A percentile compares a stretch with the other conserved stretches of the same genome.
Evolutionary conservation across 129 eudicot genomes (phyloP).

Genomic region (Mikania micrantha): DNA sequence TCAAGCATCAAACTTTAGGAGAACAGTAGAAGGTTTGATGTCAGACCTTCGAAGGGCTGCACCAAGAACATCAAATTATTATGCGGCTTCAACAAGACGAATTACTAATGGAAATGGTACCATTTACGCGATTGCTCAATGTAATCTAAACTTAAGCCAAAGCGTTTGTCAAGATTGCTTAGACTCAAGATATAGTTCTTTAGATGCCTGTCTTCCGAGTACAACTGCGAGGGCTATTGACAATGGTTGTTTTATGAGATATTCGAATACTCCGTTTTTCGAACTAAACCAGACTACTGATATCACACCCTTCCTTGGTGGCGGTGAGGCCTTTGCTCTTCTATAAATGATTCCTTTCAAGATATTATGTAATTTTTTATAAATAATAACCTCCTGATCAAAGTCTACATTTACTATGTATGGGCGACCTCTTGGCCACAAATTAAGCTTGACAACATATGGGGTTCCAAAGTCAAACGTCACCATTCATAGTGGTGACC

Average conservation of each 20-base stretch:
- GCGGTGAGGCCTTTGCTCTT: conserved; percentile 24
- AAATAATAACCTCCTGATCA: no score
- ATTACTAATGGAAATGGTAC: conserved; percentile 14
- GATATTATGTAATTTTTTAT: no score
- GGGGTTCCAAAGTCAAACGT: no score
- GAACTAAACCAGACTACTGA: conserved; percentile 21
- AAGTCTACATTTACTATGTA: no score
- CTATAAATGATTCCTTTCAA: background rate
- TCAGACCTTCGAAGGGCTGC: conserved; percentile 35
- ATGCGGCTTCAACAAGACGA: conserved; percentile 32
- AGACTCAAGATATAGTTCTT: conserved; percentile 22
- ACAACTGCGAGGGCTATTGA: conserved; percentile 38
- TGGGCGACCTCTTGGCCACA: no score
- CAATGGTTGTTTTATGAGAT: conserved; percentile 46
- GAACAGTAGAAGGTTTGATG: conserved; percentile 26
- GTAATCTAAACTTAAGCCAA: conserved; percentile 35
- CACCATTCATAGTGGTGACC: no score
- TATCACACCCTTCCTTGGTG: conserved; percentile 31
- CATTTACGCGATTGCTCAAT: conserved; percentile 42
- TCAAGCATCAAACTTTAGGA: conserved; percentile 21
- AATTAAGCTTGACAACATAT: no score
- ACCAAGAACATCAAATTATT: conserved; percentile 36
- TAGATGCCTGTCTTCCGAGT: conserved; percentile 37
- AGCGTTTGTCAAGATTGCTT: conserved; percentile 44
- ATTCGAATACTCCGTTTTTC: conserved; percentile 37